Evolutionary conservation across 2,329 filamentous ascomycete species (phyloP), one percentile per base, ranked within the genome.

Genomic region (Talaromyces atroroseus): DNA sequence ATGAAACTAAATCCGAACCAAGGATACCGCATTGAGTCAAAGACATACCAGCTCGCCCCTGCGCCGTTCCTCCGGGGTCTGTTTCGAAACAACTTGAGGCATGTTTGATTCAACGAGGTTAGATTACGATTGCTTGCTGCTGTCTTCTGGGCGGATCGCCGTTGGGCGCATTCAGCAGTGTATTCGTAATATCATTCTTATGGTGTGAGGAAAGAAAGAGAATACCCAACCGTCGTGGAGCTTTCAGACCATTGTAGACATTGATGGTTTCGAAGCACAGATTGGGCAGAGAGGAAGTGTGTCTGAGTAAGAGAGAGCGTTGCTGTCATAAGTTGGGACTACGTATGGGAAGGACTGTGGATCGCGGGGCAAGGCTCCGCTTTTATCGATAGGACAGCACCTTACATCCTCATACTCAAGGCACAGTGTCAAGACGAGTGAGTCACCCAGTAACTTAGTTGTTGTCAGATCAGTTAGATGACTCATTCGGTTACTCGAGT

Each of bases 11-110:
- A 50, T 24, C 32, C 16, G n/a, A n/a, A n/a, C n/a, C n/a, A n/a
- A n/a, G n/a, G n/a, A n/a, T n/a, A 38, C n/a, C 51, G 29, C 29
- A 52, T 23, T 23, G 16, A 20, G n/a, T 11, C n/a, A n/a, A 36
- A 40, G 36, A 32, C 82, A 59, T 82, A 92, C 90, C 59, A 89
- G 84, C 76, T 96, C 92, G 64, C 91, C 91, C 76, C 89, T 90
- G 64, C 90, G 87, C 72, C 88, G 84, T 74, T 96, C 92, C 67
- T 90, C 85, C 42, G 83, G 81, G 58, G 86, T 82, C 67, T 85
- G 81, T 71, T 86, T 89, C 70, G 64, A 75, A 65, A 65, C 64
- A 53, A 65, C 60, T 14, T 67, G 64, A 34, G 71, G 68, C 73
- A 75, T 76, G 34, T 40, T 68, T 26, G 34, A 44, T 21, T 49